Evolutionary conservation across 2,329 filamentous ascomycete species (phyloP).

Genomic region (Xylaria sp.): DNA sequence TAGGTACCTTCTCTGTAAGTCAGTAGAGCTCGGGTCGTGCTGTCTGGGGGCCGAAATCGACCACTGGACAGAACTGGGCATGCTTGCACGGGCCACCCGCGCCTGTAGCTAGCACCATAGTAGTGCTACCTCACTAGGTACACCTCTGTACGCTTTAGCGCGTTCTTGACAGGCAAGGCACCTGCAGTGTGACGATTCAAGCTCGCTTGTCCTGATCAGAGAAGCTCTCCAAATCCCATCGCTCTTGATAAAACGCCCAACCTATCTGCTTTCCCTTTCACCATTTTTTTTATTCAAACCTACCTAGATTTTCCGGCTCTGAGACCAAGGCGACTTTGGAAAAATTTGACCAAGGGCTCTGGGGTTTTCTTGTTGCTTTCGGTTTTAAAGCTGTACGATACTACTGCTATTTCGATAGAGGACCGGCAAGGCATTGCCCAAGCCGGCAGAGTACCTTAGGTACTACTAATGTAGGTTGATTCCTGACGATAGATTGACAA

Average conservation of each 20-base stretch:
- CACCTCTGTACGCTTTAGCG: slow-evolving; percentile 1
- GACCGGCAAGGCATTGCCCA: not conserved
- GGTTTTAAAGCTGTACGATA: slow-evolving; percentile 18
- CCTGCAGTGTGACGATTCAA: slow-evolving; percentile 39
- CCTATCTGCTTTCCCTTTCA: slow-evolving; percentile 6
- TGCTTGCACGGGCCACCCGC: not conserved
- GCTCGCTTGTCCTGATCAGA: slow-evolving; percentile 17
- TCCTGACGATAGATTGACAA: not conserved
- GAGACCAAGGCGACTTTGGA: slow-evolving; percentile 6
- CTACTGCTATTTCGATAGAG: slow-evolving; percentile 13
- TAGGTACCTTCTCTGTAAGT: not conserved
- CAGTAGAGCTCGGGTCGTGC: not conserved
- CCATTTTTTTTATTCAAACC: not conserved
- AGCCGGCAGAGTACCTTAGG: not conserved
- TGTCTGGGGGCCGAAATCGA: not conserved
- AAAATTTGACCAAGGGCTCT: slow-evolving; percentile 3
- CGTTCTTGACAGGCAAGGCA: slow-evolving; percentile 25
- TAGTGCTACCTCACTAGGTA: not conserved
- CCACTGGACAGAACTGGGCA: not conserved
- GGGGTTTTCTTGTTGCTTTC: slow-evolving; percentile 5
- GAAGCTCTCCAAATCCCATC: slow-evolving; percentile 28
- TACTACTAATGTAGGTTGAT: slow-evolving; percentile 4
- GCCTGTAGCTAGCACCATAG: not conserved
- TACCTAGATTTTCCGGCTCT: not conserved
- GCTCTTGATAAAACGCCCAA: slow-evolving; percentile 31